These are phyloP conservation scores for Bothriochloa decipiens DNA, from an alignment of 176 grass and related monocot species.

Conservation along the genomic window DNA sequence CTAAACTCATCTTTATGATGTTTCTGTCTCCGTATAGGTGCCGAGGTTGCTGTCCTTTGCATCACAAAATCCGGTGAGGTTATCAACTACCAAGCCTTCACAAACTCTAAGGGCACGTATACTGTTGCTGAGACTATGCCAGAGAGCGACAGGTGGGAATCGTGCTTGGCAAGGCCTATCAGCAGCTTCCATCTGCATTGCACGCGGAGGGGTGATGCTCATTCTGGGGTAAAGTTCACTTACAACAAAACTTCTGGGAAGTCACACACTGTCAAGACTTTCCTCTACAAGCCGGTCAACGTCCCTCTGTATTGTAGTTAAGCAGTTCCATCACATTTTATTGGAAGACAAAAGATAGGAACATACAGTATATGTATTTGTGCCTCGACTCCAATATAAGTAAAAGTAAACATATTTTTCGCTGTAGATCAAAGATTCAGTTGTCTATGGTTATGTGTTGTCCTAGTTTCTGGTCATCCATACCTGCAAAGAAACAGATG, in stretches of 20 bases:
- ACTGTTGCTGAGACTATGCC: slow-evolving; percentile 89
- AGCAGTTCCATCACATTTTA: background rate
- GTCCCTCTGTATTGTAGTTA: slow-evolving; percentile 72
- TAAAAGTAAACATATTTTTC: slow-evolving; percentile 5
- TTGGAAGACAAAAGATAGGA: background rate
- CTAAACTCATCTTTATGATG: background rate
- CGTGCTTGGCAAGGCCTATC: slow-evolving; percentile 90
- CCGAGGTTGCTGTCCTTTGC: slow-evolving; percentile 95
- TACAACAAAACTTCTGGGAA: slow-evolving; percentile 76
- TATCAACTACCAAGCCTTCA: slow-evolving; percentile 96
- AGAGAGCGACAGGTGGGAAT: slow-evolving; percentile 86
- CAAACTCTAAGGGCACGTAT: slow-evolving; percentile 78
- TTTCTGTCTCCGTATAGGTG: slow-evolving; percentile 45
- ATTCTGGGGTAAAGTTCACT: slow-evolving; percentile 87
- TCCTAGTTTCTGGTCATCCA: no score
- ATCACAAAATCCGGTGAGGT: slow-evolving; percentile 93
- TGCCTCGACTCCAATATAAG: slow-evolving; percentile 1
- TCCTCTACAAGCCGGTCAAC: slow-evolving; percentile 82
- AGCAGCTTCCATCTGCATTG: slow-evolving; percentile 83
- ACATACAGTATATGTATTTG: background rate
- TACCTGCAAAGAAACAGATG: no score
- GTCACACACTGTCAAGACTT: slow-evolving; percentile 71
- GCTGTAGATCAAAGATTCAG: background rate
- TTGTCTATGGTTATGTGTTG: background rate
- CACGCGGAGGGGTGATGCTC: slow-evolving; percentile 69